Conservation (phyloP, 208 protist species). For the Leishmania tropica region DNA sequence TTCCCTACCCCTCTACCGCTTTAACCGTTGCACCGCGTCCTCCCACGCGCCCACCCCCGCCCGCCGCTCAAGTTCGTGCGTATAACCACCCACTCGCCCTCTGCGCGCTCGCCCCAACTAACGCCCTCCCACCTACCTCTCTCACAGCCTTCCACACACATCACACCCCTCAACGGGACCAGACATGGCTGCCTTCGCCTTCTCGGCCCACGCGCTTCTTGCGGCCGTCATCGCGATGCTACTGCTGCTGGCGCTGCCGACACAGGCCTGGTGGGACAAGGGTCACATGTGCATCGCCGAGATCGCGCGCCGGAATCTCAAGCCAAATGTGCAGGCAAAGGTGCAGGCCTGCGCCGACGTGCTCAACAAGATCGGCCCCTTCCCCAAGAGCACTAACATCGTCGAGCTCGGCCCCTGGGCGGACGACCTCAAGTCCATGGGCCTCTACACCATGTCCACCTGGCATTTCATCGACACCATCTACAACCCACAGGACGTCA, state of each 20-base stretch:
- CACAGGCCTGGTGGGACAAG: conserved; percentile 56
- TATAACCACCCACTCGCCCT: not conserved
- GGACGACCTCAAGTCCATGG: conserved; percentile 49
- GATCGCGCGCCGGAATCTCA: conserved; percentile 49
- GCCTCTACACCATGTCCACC: conserved; percentile 36
- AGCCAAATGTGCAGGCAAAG: conserved; percentile 19
- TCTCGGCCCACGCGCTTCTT: not conserved
- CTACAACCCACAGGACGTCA: conserved; percentile 42
- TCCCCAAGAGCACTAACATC: conserved; percentile 43
- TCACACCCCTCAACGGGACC: not conserved
- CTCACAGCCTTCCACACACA: not conserved
- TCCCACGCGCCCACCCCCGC: not conserved
- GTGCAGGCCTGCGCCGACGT: conserved; percentile 23
- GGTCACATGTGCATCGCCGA: conserved; percentile 67
- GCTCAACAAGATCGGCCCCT: conserved; percentile 33
- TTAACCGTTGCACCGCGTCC: not conserved
- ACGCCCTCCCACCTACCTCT: not conserved
- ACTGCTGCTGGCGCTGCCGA: conserved; percentile 12
- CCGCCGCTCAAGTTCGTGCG: not conserved
- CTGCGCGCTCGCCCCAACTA: not conserved
- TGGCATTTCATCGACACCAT: conserved; percentile 63
- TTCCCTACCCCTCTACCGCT: not conserved
- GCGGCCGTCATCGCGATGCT: not conserved
- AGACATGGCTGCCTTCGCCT: not conserved
- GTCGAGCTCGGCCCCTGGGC: conserved; percentile 55